Percentiles rank a stretch among this genome's conserved stretches.
Conservation (phyloP, 192 early-diverging fungal species). For the Umbelopsis sp. region DNA sequence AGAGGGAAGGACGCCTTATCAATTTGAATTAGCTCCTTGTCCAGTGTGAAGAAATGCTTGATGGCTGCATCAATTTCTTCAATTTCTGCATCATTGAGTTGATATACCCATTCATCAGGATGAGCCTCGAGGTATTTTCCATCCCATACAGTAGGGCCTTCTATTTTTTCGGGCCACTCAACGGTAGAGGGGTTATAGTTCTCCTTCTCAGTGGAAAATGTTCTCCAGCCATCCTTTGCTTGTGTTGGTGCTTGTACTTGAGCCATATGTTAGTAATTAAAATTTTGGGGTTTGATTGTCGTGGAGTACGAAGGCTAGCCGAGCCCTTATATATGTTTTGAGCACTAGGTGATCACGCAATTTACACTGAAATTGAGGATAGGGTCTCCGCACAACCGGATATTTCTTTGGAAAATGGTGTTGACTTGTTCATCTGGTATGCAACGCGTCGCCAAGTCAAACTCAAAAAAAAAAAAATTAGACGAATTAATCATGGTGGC, state of each 20-base stretch:
- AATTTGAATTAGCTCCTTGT: conserved; percentile 13
- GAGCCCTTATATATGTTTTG: neutral
- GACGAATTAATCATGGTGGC: conserved; percentile 15
- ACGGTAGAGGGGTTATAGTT: conserved; percentile 4
- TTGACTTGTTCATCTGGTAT: neutral
- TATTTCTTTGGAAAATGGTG: neutral
- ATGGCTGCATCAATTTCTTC: conserved; percentile 34
- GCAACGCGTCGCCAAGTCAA: conserved; percentile 18
- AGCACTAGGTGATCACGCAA: conserved; percentile 8
- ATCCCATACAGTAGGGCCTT: conserved; percentile 34
- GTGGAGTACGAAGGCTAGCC: neutral
- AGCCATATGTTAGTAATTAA: neutral
- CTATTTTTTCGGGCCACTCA: conserved; percentile 24
- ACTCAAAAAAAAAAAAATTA: conserved; percentile 18
- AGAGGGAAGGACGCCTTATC: conserved; percentile 24
- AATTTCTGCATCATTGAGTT: conserved; percentile 28
- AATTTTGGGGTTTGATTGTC: neutral
- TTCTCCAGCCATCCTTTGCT: conserved; percentile 14
- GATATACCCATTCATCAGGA: conserved; percentile 36
- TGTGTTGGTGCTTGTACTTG: neutral
- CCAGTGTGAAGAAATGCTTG: conserved; percentile 28
- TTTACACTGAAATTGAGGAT: conserved; percentile 6
- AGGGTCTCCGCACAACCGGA: neutral
- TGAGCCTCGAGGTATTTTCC: conserved; percentile 28
- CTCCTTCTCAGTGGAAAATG: conserved; percentile 11